These are phyloP conservation scores for Psophocarpus tetragonolobus DNA, from an alignment of 306 rosid genomes.

Conservation along the genomic window DNA sequence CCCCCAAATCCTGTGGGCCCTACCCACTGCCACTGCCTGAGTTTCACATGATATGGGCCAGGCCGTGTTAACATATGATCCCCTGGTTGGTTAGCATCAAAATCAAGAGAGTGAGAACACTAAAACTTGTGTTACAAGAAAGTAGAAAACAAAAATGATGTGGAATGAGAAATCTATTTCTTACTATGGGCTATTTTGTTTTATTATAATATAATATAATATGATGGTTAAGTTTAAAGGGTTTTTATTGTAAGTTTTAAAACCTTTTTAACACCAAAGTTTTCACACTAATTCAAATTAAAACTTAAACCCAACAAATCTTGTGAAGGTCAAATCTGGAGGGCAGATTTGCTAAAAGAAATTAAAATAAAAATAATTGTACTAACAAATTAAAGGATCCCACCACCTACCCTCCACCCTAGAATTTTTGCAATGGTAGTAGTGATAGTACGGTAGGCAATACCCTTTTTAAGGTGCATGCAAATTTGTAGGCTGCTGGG, in stretches of 20 bases:
- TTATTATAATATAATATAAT: too few species aligned
- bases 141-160: neutral
- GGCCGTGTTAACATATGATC: neutral
- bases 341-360: neutral
- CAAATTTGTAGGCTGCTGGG: constrained; percentile 42
- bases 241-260: too few species aligned
- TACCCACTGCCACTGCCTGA: constrained; percentile 11
- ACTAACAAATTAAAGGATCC: constrained; percentile 26
- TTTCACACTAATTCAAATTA: neutral
- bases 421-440: constrained; percentile 25
- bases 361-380: neutral
- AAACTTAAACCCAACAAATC: neutral
- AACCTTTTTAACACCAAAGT: neutral
- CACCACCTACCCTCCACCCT: neutral
- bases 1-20: constrained; percentile 40
- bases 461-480: constrained; percentile 30
- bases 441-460: constrained; percentile 45
- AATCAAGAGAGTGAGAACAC: neutral
- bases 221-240: too few species aligned
- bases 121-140: neutral
- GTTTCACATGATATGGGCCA: constrained; percentile 49
- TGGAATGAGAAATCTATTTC: neutral
- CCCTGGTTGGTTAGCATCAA: neutral
- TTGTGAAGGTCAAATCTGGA: constrained; percentile 1
- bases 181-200: neutral